phyloP scores from a whole-genome alignment of 2,329 filamentous ascomycete genomes.

The Aspergillus persii region DNA sequence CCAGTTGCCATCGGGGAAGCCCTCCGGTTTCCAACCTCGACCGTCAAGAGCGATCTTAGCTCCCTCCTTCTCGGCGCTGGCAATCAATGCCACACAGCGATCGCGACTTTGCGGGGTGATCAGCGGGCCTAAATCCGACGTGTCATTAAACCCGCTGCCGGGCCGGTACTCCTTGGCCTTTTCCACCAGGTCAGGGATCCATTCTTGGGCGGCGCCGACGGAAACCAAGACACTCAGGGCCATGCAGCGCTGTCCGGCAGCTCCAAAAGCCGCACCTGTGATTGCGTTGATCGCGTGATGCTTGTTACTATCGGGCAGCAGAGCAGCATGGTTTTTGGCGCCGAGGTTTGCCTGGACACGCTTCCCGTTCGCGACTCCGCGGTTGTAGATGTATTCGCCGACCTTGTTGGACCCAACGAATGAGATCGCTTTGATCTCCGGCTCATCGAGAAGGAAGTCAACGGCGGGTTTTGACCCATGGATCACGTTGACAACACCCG shows the following conservation, averaged over 20 bases:
- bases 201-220: constrained; percentile 61
- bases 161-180: constrained; percentile 56
- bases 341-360: constrained; percentile 64
- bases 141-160: constrained; percentile 59
- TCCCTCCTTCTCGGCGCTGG: constrained; percentile 58
- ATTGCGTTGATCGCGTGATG: constrained; percentile 62
- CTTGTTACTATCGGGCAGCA: constrained; percentile 64
- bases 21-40: constrained; percentile 56
- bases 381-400: constrained; percentile 63
- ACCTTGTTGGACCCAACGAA: constrained; percentile 66
- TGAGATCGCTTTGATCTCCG: constrained; percentile 62
- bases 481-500: constrained; percentile 61
- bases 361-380: constrained; percentile 62
- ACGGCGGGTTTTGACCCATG: constrained; percentile 61
- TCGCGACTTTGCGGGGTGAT: constrained; percentile 59
- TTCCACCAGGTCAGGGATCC: constrained; percentile 59
- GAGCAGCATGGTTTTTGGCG: constrained; percentile 63
- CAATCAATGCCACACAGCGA: constrained; percentile 57
- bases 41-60: constrained; percentile 60
- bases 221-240: constrained; percentile 60
- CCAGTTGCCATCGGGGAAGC: constrained; percentile 61
- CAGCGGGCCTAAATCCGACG: constrained; percentile 58
- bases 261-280: constrained; percentile 61
- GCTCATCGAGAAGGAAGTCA: constrained; percentile 65
- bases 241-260: constrained; percentile 65